Evolutionary conservation across 495 filamentous ascomycete genomes (phyloP), one percentile per base, ranked within the genome.

Genomic region (Cercophora newfieldiana): DNA sequence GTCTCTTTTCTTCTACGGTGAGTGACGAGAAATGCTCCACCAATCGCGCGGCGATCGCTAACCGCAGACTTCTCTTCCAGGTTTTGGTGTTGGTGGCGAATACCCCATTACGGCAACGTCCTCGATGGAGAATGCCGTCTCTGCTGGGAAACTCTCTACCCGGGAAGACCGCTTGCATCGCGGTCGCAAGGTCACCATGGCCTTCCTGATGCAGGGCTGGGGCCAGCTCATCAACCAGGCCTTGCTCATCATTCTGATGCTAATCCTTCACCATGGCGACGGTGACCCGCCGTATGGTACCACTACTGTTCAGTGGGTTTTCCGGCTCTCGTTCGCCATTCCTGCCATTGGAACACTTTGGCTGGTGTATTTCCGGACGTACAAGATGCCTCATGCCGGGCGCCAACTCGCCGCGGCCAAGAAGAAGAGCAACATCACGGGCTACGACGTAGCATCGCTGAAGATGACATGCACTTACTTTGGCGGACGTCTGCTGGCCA

Each of bases 201-300:
- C 93, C 31, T 97, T 97, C 81, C 79, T 97, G 80, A 97, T 97
- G 93, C 93, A 97, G 75, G 93, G 93, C 54, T 97, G 93, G 93
- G 93, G 93, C 71, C 93, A 97, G 75, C 90, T 96, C 72, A 82
- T 90, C 79, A 97, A 97, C 85, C 93, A 96, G 77, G 87, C 87
- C 64, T 75, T 95, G 54, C 83, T 97, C 51, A 96, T 96, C 70
- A 71, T 97, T 50, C 80, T 92, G 29, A 82, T 97, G 47, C 80
- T 96, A 31, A 87, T 90, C 73, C 91, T 95, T 84, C 89, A 94
- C 83, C 87, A 88, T 69, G 87, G 88, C 56, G 82, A 77, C 63
- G 90, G 90, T 28, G 85, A 86, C 72, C 83, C 87, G 48, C 91
- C 92, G 0, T 96, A 96, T 78, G 89, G 86, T 37, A 66, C 82